Evolutionary conservation across 31 red algal species (phyloP).

Genomic region (Asparagopsis taxiformis): DNA sequence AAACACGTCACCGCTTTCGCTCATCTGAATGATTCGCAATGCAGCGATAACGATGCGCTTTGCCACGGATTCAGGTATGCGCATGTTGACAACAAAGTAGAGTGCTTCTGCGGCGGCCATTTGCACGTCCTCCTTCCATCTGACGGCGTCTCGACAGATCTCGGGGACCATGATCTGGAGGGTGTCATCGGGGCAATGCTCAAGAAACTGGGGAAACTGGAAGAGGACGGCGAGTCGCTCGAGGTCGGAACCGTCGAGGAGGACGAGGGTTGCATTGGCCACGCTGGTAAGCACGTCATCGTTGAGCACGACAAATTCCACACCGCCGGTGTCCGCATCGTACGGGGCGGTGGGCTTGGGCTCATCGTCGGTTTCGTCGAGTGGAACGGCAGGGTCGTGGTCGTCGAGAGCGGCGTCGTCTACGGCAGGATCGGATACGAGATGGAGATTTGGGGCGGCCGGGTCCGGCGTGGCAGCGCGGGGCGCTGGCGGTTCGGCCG

Average conservation of each 20-base stretch:
- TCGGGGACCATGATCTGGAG: conserved; percentile 85
- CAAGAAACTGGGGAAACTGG: conserved; percentile 93
- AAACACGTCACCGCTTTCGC: conserved; percentile 82
- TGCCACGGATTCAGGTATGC: conserved; percentile 68
- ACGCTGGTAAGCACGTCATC: conserved; percentile 90
- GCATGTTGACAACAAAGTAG: conserved; percentile 87
- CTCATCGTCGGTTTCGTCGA: conserved; percentile 6
- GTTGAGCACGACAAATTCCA: conserved; percentile 84
- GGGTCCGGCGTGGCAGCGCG: too few relatives aligned
- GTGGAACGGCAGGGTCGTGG: conserved; percentile 2
- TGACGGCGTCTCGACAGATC: conserved; percentile 76
- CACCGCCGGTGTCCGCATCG: conserved; percentile 57
- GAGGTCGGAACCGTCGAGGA: conserved; percentile 84
- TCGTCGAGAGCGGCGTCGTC: neutral
- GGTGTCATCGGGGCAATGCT: conserved; percentile 87
- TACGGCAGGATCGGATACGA: too few relatives aligned
- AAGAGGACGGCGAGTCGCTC: conserved; percentile 83
- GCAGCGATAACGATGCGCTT: conserved; percentile 80
- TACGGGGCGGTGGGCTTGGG: conserved; percentile 18
- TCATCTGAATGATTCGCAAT: conserved; percentile 78
- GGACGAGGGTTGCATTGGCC: conserved; percentile 78
- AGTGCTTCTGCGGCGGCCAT: conserved; percentile 90
- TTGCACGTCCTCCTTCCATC: conserved; percentile 83
- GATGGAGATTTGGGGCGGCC: too few relatives aligned
- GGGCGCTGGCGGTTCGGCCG: too few relatives aligned